Percentiles rank a stretch among this genome's conserved stretches.
Evolutionary conservation across 129 eudicot genomes (phyloP).

Genomic region (Flaveria bidentis): DNA sequence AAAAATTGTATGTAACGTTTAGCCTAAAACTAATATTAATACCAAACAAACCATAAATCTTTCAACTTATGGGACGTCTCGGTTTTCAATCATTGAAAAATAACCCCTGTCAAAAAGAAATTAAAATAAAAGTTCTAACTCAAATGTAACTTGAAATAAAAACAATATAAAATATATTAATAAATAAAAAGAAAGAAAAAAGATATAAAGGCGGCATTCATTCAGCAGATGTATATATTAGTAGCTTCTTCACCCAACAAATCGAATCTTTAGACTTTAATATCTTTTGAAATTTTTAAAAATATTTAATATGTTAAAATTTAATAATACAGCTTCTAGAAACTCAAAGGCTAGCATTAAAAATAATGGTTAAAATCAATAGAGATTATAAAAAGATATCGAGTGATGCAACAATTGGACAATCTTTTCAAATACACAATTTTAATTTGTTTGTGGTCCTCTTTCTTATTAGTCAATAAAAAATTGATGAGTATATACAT

Average conservation of each 20-base stretch:
- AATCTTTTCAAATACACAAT: not conserved
- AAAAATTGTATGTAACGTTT: too few relatives aligned
- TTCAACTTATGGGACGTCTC: too few relatives aligned
- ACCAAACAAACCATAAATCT: too few relatives aligned
- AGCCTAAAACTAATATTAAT: too few relatives aligned
- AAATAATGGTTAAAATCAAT: not conserved
- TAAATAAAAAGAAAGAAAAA: too few relatives aligned
- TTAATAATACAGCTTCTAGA: constrained; percentile 25
- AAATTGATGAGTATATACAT: not conserved
- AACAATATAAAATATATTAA: too few relatives aligned
- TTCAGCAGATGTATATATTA: not conserved
- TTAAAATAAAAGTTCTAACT: too few relatives aligned
- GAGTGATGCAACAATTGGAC: not conserved
- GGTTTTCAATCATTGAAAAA: too few relatives aligned
- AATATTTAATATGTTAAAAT: not conserved
- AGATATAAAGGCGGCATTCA: too few relatives aligned
- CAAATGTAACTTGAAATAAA: too few relatives aligned
- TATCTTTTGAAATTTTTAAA: constrained; percentile 21
- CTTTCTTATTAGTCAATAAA: not conserved
- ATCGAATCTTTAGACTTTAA: constrained; percentile 21
- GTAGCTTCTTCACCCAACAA: constrained; percentile 20
- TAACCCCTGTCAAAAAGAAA: too few relatives aligned
- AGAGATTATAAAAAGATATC: not conserved
- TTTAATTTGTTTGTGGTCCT: constrained; percentile 7
- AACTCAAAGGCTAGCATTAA: constrained; percentile 8